These are phyloP conservation scores for Nitzschia putrida DNA, from an alignment of 108 stramenopile genomes.

Conservation along the genomic window DNA sequence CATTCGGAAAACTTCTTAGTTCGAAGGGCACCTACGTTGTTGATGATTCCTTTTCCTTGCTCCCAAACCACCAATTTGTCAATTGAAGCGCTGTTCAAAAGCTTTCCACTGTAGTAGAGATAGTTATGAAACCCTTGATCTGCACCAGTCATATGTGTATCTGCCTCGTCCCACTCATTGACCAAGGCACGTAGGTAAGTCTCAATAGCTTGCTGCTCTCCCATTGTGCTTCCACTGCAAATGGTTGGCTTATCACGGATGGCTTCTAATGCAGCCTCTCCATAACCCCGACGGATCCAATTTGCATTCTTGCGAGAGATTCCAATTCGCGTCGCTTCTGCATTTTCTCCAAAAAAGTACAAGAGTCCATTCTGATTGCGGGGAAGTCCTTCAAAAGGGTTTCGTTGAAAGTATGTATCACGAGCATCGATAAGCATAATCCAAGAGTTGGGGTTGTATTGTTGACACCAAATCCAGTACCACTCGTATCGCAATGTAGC, in stretches of 20 bases:
- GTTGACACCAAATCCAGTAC: conserved; percentile 85
- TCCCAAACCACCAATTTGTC: conserved; percentile 63
- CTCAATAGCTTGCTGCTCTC: conserved; percentile 80
- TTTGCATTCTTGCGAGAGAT: conserved; percentile 63
- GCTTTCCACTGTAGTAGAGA: conserved; percentile 67
- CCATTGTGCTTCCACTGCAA: conserved; percentile 81
- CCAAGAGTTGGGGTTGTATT: conserved; percentile 69
- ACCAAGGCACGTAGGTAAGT: conserved; percentile 79
- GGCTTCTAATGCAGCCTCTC: conserved; percentile 39
- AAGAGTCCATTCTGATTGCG: conserved; percentile 53
- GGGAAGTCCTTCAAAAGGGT: conserved; percentile 56
- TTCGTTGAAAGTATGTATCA: conserved; percentile 77
- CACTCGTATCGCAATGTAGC: conserved; percentile 83
- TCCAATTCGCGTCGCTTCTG: conserved; percentile 68
- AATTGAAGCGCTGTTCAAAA: conserved; percentile 56
- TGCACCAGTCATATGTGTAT: conserved; percentile 70
- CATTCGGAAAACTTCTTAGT: conserved; percentile 63
- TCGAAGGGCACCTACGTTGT: conserved; percentile 78
- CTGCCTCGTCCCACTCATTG: conserved; percentile 74
- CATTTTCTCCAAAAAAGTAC: conserved; percentile 83
- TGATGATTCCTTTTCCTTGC: conserved; percentile 82
- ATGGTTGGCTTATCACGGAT: conserved; percentile 70
- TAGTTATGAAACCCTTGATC: conserved; percentile 90
- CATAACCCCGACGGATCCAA: conserved; percentile 64
- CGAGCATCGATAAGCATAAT: conserved; percentile 82